Evolutionary conservation across 805 yeast species (phyloP), one percentile per base, ranked within the genome.

Genomic region (Huiozyma sinensis): DNA sequence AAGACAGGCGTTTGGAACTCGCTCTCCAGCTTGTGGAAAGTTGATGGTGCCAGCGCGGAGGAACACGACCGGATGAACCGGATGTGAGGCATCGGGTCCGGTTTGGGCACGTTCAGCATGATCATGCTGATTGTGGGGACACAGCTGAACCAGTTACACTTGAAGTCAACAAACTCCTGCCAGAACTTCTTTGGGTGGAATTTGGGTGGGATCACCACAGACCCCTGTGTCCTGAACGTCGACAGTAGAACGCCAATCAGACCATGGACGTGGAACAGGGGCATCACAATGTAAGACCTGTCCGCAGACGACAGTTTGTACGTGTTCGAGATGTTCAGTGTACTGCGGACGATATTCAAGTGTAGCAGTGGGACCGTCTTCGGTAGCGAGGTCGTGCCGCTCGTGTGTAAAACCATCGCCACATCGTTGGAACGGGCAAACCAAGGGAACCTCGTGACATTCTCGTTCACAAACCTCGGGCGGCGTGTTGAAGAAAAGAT

Each of bases 41-140:
- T 78, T 1, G 78, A 60, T 2, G 86, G 85, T 1, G 87, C 84
- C 53, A 81, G 66, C 6, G 86, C 72, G 1, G 86, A 73, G 1
- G 87, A 81, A 56, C 88, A 81, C 1, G 86, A 79, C 54, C 89
- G 70, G 42, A 81, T 76, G 54, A 81, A 81, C 51, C 87, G 66
- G 47, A 81, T 71, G 28, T 69, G 56, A 29, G 83, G 85, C 42
- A 72, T 50, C 38, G 66, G 70, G 5, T 49, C 38, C 39, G 87
- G 87, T 43, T 67, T 56, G 38, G 69, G 66, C 33, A 70, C 64
- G 54, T 74, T 75, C 46, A 81, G 61, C 56, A 81, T 60, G 50
- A 81, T 81, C 63, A 76, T 73, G 61, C 82, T 86, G 48, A 81
- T 81, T 0, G 89, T 81, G 39, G 89, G 88, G 5, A 81, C 89